Evolutionary conservation across 2,329 filamentous ascomycete species (phyloP).

Genomic region (Calonectria leucothoes): DNA sequence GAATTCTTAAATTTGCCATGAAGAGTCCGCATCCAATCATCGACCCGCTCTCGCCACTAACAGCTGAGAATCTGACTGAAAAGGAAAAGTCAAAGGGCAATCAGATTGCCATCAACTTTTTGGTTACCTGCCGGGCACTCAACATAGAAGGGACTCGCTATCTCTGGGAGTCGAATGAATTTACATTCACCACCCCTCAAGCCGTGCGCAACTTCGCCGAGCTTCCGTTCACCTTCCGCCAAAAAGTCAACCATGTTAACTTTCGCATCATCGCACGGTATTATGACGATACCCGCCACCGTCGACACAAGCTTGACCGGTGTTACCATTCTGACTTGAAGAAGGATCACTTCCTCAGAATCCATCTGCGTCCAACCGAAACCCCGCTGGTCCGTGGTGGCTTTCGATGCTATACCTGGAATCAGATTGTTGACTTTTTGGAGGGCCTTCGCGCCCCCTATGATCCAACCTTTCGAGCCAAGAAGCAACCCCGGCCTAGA

Average conservation of each 20-base stretch:
- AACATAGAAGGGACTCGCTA: constrained; percentile 60
- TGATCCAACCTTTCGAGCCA: constrained; percentile 53
- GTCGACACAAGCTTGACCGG: constrained; percentile 54
- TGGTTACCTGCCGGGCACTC: constrained; percentile 63
- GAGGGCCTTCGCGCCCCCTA: constrained; percentile 62
- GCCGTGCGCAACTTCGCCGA: constrained; percentile 62
- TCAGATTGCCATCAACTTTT: constrained; percentile 64
- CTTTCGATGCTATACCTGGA: constrained; percentile 67
- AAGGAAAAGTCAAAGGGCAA: constrained; percentile 57
- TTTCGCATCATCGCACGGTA: constrained; percentile 66
- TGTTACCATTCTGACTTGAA: constrained; percentile 57
- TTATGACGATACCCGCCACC: constrained; percentile 61
- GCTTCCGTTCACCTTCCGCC: constrained; percentile 55
- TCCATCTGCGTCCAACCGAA: constrained; percentile 57
- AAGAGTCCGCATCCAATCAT: constrained; percentile 62
- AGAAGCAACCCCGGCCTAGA: constrained; percentile 51
- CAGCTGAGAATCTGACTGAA: constrained; percentile 55
- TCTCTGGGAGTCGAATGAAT: constrained; percentile 64
- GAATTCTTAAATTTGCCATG: constrained; percentile 63
- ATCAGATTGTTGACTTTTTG: constrained; percentile 65
- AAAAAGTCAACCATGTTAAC: constrained; percentile 58
- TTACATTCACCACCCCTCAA: constrained; percentile 65
- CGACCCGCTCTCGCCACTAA: constrained; percentile 62
- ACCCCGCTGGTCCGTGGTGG: constrained; percentile 60
- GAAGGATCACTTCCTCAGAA: constrained; percentile 54